These are phyloP conservation scores for Colletotrichum camelliae DNA, from an alignment of 2,329 filamentous ascomycete genomes.

Conservation along the genomic window DNA sequence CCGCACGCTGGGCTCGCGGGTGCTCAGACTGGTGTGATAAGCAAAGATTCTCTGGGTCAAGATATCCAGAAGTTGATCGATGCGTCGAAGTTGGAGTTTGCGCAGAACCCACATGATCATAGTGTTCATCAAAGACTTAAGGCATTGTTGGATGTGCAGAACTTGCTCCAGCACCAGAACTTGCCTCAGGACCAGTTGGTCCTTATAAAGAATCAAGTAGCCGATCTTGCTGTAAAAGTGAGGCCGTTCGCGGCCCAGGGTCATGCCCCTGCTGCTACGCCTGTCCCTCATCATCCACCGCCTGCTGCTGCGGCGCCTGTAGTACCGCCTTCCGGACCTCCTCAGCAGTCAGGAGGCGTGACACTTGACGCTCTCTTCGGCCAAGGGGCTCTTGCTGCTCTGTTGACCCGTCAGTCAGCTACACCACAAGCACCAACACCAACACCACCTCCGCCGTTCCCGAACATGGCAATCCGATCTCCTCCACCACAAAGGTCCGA, in stretches of 20 bases:
- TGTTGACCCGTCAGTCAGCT: slow-evolving; percentile 60
- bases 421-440: slow-evolving; percentile 55
- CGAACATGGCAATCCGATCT: slow-evolving; percentile 49
- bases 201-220: slow-evolving; percentile 84
- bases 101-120: slow-evolving; percentile 76
- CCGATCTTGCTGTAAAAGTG: slow-evolving; percentile 73
- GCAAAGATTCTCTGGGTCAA: slow-evolving; percentile 77
- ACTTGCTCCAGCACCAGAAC: slow-evolving; percentile 77
- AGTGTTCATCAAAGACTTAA: slow-evolving; percentile 80
- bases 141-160: slow-evolving; percentile 85
- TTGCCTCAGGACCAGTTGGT: slow-evolving; percentile 82
- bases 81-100: slow-evolving; percentile 75
- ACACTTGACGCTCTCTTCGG: slow-evolving; percentile 66
- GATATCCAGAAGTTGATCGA: slow-evolving; percentile 83
- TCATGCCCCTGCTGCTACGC: slow-evolving; percentile 44
- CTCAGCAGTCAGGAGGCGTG: slow-evolving; percentile 31
- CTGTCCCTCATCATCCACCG: slow-evolving; percentile 37
- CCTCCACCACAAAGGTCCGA: slow-evolving; percentile 52
- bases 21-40: slow-evolving; percentile 48
- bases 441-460: slow-evolving; percentile 38
- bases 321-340: slow-evolving; percentile 33
- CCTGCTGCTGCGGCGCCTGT: slow-evolving; percentile 38
- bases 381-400: slow-evolving; percentile 62
- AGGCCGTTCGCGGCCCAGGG: slow-evolving; percentile 51
- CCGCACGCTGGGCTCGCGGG: slow-evolving; percentile 39